phyloP scores from a whole-genome alignment of 805 yeast genomes.

The Sugiyamaella marilandica region DNA sequence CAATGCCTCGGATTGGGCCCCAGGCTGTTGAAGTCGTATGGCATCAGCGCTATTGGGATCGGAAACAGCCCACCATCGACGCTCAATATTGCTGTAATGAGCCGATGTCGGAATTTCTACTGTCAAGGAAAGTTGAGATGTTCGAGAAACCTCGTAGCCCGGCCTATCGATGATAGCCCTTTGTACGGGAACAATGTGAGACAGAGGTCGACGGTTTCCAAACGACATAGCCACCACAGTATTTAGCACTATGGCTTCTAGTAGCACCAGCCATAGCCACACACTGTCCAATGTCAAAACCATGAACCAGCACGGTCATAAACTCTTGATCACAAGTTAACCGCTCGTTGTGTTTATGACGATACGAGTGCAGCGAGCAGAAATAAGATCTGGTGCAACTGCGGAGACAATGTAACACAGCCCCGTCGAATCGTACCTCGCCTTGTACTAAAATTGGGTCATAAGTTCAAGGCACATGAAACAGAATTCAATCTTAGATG shows the following conservation, averaged over 20 bases:
- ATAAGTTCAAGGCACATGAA: too few species aligned
- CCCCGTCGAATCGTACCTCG: too few species aligned
- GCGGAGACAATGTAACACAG: too few species aligned
- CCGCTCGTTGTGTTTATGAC: too few species aligned
- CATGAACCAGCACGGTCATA: too few species aligned
- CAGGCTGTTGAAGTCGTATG: background rate
- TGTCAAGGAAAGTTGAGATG: constrained; percentile 14
- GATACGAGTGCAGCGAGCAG: too few species aligned
- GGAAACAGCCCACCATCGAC: constrained; percentile 28
- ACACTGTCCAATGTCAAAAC: too few species aligned
- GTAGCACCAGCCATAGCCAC: background rate
- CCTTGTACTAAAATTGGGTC: too few species aligned
- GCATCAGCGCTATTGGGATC: constrained; percentile 23
- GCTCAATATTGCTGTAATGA: constrained; percentile 21
- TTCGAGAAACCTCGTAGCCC: background rate
- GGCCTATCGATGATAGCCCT: constrained; percentile 7
- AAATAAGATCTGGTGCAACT: too few species aligned
- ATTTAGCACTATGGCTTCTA: background rate
- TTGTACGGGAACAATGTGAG: constrained; percentile 11
- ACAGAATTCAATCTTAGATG: too few species aligned
- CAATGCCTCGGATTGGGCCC: constrained; percentile 19
- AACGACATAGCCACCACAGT: constrained; percentile 6
- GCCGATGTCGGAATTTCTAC: constrained; percentile 21
- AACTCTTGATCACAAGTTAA: too few species aligned
- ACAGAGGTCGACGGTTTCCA: constrained; percentile 11